A percentile compares a stretch with the other conserved stretches of the same genome.
Evolutionary conservation across 306 rosid species (phyloP).

Genomic region (Vigna trinervia): DNA sequence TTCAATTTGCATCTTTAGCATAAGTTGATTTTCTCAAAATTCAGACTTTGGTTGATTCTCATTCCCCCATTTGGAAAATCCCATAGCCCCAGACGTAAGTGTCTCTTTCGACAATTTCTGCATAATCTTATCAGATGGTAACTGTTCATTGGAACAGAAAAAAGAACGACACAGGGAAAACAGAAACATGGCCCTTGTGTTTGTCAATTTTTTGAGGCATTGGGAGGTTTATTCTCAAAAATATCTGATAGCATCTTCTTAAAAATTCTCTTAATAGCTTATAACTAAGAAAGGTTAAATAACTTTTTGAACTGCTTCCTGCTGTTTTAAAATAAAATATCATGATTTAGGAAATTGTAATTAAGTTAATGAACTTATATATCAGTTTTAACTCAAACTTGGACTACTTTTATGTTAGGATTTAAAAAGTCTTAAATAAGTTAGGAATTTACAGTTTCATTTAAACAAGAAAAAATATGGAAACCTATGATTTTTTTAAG

Average conservation of each 20-base stretch:
- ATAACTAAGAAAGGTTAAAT: too few relatives aligned
- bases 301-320: too few relatives aligned
- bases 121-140: constrained; percentile 10
- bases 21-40: constrained; percentile 12
- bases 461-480: too few relatives aligned
- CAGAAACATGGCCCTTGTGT: background rate
- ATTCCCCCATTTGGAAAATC: background rate
- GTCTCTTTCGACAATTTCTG: constrained; percentile 19
- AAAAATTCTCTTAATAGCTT: too few relatives aligned
- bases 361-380: background rate
- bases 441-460: too few relatives aligned
- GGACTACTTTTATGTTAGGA: background rate
- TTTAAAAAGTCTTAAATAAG: too few relatives aligned
- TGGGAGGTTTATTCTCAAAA: background rate
- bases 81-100: background rate
- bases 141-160: background rate
- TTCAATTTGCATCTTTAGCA: constrained; percentile 19
- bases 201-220: background rate
- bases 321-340: too few relatives aligned
- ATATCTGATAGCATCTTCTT: too few relatives aligned
- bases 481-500: too few relatives aligned
- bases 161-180: background rate
- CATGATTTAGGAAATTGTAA: too few relatives aligned
- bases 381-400: background rate
- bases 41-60: background rate